Conservation (phyloP, 306 rosid species). For the Rosa multiflora region DNA sequence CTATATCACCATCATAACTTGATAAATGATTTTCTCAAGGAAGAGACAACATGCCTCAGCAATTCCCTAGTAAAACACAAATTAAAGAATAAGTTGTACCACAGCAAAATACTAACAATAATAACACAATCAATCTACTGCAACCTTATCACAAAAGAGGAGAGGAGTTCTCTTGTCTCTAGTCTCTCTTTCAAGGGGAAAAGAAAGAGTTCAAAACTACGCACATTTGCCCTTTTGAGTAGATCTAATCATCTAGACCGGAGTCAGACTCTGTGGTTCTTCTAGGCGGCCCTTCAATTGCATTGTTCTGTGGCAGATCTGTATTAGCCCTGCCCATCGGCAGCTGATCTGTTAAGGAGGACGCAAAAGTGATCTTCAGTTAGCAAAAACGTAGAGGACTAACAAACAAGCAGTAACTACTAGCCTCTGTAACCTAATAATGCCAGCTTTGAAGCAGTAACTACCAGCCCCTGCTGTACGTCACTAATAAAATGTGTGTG, state of each 20-base stretch:
- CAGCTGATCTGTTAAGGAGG: constrained; percentile 27
- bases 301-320: constrained; percentile 26
- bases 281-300: constrained; percentile 44
- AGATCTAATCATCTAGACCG: constrained; percentile 25
- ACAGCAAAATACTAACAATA: background rate
- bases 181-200: no score
- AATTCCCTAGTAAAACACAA: background rate
- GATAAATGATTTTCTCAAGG: background rate
- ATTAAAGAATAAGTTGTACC: background rate
- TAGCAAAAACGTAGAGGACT: background rate
- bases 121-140: background rate
- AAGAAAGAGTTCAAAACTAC: background rate
- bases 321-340: constrained; percentile 35
- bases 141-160: background rate
- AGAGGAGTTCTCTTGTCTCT: background rate
- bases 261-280: constrained; percentile 36
- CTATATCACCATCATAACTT: background rate
- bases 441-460: no score
- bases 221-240: background rate
- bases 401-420: background rate
- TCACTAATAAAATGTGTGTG: background rate
- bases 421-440: background rate
- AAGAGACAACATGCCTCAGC: background rate
- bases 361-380: background rate
- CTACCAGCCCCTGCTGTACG: background rate